Conservation (phyloP, 805 yeast genomes). For the Peterozyma xylosa region DNA sequence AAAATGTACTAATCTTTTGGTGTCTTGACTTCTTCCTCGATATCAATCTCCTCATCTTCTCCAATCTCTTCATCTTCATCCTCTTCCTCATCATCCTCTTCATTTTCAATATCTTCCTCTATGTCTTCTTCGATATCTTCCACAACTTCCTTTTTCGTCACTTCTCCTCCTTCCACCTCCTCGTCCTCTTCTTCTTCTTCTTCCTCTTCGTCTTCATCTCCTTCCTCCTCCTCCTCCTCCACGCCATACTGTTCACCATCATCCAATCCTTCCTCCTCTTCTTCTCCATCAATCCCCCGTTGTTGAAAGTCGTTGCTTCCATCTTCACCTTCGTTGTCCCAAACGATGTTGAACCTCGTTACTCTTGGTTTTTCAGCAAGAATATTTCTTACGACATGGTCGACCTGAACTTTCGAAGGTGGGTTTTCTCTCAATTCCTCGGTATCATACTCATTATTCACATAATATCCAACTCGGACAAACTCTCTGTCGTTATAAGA, state of each 20-base stretch:
- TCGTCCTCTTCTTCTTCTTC: slow-evolving; percentile 38
- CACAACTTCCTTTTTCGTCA: slow-evolving; percentile 29
- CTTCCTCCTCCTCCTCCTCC: slow-evolving; percentile 46
- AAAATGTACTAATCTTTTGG: slow-evolving; percentile 10
- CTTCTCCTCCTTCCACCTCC: slow-evolving; percentile 34
- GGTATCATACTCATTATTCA: slow-evolving; percentile 90
- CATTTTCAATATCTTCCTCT: slow-evolving; percentile 26
- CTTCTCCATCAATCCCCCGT: slow-evolving; percentile 59
- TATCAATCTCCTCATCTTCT: slow-evolving; percentile 14
- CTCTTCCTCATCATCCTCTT: slow-evolving; percentile 23
- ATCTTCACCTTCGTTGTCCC: slow-evolving; percentile 70
- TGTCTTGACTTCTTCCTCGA: slow-evolving; percentile 17
- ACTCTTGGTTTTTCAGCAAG: slow-evolving; percentile 97
- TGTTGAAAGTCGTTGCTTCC: slow-evolving; percentile 70
- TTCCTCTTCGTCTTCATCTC: slow-evolving; percentile 36
- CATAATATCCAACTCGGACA: slow-evolving; percentile 96
- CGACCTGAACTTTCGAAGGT: slow-evolving; percentile 88
- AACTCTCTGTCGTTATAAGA: slow-evolving; percentile 91
- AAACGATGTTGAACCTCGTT: slow-evolving; percentile 91
- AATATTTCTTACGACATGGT: slow-evolving; percentile 88
- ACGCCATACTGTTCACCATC: slow-evolving; percentile 54
- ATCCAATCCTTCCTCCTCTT: slow-evolving; percentile 52
- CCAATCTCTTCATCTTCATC: slow-evolving; percentile 21
- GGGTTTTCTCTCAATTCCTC: slow-evolving; percentile 93
- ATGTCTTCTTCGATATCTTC: slow-evolving; percentile 32